Evolutionary conservation across 2,329 filamentous ascomycete genomes (phyloP), one percentile per base, ranked within the genome.

Genomic region (Zymoseptoria pseudotritici): DNA sequence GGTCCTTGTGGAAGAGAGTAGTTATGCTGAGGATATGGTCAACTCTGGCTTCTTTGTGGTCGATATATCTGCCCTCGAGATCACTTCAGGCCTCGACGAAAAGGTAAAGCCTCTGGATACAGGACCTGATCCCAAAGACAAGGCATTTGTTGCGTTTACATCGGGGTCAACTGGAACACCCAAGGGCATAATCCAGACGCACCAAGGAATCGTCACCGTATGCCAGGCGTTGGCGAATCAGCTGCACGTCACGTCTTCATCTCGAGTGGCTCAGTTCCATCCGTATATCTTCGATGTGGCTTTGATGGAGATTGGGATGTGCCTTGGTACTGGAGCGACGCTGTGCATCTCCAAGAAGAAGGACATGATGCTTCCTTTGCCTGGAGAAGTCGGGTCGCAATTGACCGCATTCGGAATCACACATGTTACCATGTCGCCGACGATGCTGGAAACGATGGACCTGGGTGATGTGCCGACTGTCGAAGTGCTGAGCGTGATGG

Each of bases 91-190:
- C 17, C 46, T 50, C 20, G 46, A n/a, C 20, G 10, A 9, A 29
- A 29, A 9, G 8, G 26, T 9, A 29, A 8, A 9, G 26, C 26
- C 46, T 50, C 17, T n/a, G 17, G 11, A 50, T n/a, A n/a, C 11
- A 17, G 46, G n/a, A 21, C 46, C 46, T n/a, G 13, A 50, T 21
- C 46, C 46, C 20, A 10, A 11, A 50, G 17, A n/a, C 46, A 21
- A 50, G 7, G 56, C 56, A 17, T 61, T 55, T 19, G 22, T 59
- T 3, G 50, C 57, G 21, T 61, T 50, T 54, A 61, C 59, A 9
- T 59, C 57, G 10, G 59, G 59, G 4, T 56, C 53, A 10, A 61
- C 59, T 26, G 59, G 59, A 6, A 59, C 53, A 24, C 59, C 59
- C 17, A 61, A 61, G 29, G 57, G 57, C 26, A 54, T 61, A 26